phyloP scores from a whole-genome alignment of 176 grass and related monocot genomes.

The Stipa capillata region DNA sequence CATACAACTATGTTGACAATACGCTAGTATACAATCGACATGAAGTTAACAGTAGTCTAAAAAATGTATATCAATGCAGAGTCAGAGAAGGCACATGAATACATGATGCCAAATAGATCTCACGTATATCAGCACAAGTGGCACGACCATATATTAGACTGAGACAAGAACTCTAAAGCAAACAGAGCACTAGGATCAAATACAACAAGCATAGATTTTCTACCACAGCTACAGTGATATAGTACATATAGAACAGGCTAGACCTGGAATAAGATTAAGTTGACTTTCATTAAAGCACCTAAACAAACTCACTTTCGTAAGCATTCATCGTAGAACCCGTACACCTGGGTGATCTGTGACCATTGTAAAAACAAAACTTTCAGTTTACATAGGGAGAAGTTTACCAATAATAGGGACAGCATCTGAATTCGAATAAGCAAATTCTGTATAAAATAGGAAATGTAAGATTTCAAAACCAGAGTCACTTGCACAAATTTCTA shows the following conservation, averaged over 20 bases:
- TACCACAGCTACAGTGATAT: not conserved
- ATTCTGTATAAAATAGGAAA: not conserved
- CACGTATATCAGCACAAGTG: not conserved
- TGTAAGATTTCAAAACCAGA: not conserved
- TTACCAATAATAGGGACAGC: not conserved
- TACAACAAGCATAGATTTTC: not conserved
- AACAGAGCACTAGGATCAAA: not conserved
- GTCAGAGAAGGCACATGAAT: not conserved
- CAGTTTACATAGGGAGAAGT: constrained; percentile 1
- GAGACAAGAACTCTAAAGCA: not conserved
- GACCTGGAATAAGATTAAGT: not conserved
- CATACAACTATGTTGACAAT: not conserved
- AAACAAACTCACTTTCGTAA: constrained; percentile 80
- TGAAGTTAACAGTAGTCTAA: not conserved
- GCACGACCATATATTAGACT: not conserved
- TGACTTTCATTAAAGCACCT: constrained; percentile 17
- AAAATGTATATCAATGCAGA: not conserved
- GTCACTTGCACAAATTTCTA: not conserved
- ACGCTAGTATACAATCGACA: not conserved
- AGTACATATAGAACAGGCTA: not conserved
- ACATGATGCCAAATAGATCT: not conserved
- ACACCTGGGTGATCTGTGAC: constrained; percentile 91
- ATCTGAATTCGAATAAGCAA: not conserved
- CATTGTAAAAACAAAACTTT: constrained; percentile 18
- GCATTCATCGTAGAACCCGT: constrained; percentile 98